Percentiles rank a stretch among this genome's conserved stretches.
phyloP scores from a whole-genome alignment of 2,329 filamentous ascomycete species.

The Aplosporella prunicola region DNA sequence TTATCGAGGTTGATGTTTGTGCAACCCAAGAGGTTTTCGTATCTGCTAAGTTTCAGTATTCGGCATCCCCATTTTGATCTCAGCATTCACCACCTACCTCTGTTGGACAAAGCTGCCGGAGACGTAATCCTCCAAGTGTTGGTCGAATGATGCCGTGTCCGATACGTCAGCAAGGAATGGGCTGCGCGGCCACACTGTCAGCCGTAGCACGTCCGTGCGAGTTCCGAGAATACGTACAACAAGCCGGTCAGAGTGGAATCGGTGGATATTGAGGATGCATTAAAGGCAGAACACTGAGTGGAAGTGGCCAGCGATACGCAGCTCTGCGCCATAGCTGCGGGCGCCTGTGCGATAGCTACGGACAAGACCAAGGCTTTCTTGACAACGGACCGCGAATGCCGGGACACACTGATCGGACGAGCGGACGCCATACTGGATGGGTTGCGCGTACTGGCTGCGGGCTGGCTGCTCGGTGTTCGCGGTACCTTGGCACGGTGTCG shows the following conservation, averaged over 20 bases:
- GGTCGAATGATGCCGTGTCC: slow-evolving; percentile 66
- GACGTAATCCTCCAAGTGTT: slow-evolving; percentile 62
- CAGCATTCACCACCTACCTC: slow-evolving; percentile 54
- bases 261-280: slow-evolving; percentile 61
- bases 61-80: too few species aligned
- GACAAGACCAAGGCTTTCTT: too few species aligned
- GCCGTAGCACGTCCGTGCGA: slow-evolving; percentile 5
- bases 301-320: slow-evolving; percentile 64
- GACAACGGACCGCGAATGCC: too few species aligned
- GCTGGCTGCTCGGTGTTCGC: too few species aligned
- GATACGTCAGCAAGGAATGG: slow-evolving; percentile 80
- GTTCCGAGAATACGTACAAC: slow-evolving; percentile 44
- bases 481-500: too few species aligned
- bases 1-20: slow-evolving; percentile 65
- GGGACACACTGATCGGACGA: too few species aligned
- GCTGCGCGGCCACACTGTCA: slow-evolving; percentile 38
- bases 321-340: too few species aligned
- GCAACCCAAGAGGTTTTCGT: slow-evolving; percentile 72
- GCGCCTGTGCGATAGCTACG: too few species aligned
- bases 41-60: too few species aligned
- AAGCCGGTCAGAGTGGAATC: slow-evolving; percentile 46
- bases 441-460: too few species aligned
- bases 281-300: slow-evolving; percentile 62
- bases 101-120: slow-evolving; percentile 61
- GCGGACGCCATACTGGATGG: too few species aligned